phyloP scores from a whole-genome alignment of 2,329 filamentous ascomycete genomes.

The Pyrenophora graminea region DNA sequence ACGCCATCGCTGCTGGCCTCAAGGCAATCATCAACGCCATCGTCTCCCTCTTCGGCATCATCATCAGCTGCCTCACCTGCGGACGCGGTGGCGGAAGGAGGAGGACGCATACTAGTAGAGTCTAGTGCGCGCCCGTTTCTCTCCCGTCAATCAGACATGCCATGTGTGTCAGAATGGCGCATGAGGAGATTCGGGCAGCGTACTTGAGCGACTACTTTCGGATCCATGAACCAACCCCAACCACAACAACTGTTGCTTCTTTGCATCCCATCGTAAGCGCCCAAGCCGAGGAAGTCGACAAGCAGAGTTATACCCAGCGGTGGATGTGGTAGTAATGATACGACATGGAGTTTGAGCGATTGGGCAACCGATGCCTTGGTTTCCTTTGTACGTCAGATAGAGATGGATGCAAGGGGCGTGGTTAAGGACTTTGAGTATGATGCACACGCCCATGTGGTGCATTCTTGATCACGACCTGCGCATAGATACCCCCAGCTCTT shows the following conservation, averaged over 20 bases:
- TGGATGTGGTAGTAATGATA: constrained; percentile 4
- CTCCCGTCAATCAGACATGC: constrained; percentile 3
- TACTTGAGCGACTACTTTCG: background rate
- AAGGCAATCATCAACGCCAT: constrained; percentile 56
- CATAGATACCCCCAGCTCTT: constrained; percentile 32
- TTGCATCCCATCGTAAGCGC: too few relatives aligned
- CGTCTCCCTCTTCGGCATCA: constrained; percentile 54
- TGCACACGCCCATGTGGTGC: background rate
- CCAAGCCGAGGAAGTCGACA: background rate
- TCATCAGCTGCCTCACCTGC: constrained; percentile 57
- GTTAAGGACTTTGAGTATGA: constrained; percentile 6
- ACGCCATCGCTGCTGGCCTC: constrained; percentile 51
- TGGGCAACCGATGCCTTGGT: constrained; percentile 3
- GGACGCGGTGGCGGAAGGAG: constrained; percentile 48
- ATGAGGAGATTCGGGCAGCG: constrained; percentile 7
- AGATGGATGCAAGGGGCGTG: constrained; percentile 14
- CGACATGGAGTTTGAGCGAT: constrained; percentile 8
- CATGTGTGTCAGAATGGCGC: constrained; percentile 7
- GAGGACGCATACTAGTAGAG: constrained; percentile 45
- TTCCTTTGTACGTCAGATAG: constrained; percentile 1
- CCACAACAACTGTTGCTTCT: too few relatives aligned
- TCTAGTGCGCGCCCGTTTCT: constrained; percentile 36
- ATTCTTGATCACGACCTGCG: constrained; percentile 25
- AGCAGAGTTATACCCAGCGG: background rate
- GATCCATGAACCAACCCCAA: too few relatives aligned